Base-by-base conservation (phyloP, 441 rosid genomes). In the Cnidoscolus chayamansa region DNA sequence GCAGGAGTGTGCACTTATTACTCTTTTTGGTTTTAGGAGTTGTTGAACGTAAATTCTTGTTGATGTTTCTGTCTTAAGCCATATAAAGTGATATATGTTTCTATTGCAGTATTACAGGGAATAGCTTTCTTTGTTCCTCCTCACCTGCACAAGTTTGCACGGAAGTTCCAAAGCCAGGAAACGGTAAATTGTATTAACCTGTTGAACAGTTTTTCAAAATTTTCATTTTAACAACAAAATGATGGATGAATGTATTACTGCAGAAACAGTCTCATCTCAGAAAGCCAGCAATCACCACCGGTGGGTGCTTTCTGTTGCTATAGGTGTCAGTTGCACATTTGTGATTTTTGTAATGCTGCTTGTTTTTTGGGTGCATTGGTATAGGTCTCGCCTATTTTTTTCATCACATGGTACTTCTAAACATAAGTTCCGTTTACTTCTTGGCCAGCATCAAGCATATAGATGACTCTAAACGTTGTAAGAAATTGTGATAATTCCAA, bases 331-430 rank as follows among this genome's bases (percentile, higher is more conserved):
- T 79, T 88, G 85, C 57, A 78, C 91, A n/a, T 94, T 91, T 51
- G 87, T 90, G 51, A 72, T 88, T 76, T 89, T 84, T 37, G 79
- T 92, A 71, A 75, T 86, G 85, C 57, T 94, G 76, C 86, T 90
- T 73, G 79, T 83, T 80, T 88, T 87, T 77, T 89, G 91, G 89
- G 87, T 88, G 81, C 89, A 81, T 74, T 92, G 97, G 95, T 88
- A 85, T 78, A 83, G 90, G 80, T 88, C 97, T 58, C 89, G 84
- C 67, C 81, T 88, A 81, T 76, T 74, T 56, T 80, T 81, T 43
- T 75, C 76, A 50, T 84, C 97, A 79, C 79, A 87, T 2, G 95
- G 97, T 91, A 86, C 71, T 74, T 59, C 64, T 61, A 57, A 73
- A 70, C 74, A 64, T 19, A 40, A 53, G 57, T 57, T 59, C 57